Base-by-base conservation (phyloP, 306 rosid genomes). In the Cotoneaster glaucophyllus region DNA sequence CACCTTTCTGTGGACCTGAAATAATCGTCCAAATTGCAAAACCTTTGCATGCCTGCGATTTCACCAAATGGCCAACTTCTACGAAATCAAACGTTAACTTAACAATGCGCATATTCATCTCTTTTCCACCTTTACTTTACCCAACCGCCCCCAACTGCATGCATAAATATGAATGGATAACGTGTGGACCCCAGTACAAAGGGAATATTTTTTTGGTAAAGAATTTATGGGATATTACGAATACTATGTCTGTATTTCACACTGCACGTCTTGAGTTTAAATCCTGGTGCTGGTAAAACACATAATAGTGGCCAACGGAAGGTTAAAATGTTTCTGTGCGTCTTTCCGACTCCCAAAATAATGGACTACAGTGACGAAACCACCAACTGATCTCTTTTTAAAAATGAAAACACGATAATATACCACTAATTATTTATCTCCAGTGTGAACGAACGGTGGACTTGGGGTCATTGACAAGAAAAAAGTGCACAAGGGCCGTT, bases 291-390 rank as follows among this genome's bases (percentile, higher is more conserved):
- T 5, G 2, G 0, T 34, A 8, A 34, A 34, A 0, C 2, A 34
- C 0, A 34, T 0, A 34, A 32, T 34, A 1, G 8, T 34, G 41
- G 0, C 0, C 0, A 37, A 37, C 0, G 0, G 0, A 0, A 37
- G 41, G 2, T 0, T 37, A 37, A 37, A 37, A 37, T 37, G 0
- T 1, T 2, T 34, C 0, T 7, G 2, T 34, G 8, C 39, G 39
- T 34, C 2, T 1, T 34, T 34, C 0, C 8, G 8, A 6, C 39
- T 34, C 2, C 2, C 7, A 34, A 37, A 37, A 37, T 1, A 37
- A 0, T 4, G 1, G 3, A 6, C 0, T 32, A 0, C 37, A 32
- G 0, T 32, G 1, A 37, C 9, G 0, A 37, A 7, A 7, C 2
- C 10, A 37, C 0, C 10, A 37, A 37, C 41, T 7, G 2, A 37